phyloP scores from a whole-genome alignment of 192 early-diverging fungal species.

The Coemansia sp. region DNA sequence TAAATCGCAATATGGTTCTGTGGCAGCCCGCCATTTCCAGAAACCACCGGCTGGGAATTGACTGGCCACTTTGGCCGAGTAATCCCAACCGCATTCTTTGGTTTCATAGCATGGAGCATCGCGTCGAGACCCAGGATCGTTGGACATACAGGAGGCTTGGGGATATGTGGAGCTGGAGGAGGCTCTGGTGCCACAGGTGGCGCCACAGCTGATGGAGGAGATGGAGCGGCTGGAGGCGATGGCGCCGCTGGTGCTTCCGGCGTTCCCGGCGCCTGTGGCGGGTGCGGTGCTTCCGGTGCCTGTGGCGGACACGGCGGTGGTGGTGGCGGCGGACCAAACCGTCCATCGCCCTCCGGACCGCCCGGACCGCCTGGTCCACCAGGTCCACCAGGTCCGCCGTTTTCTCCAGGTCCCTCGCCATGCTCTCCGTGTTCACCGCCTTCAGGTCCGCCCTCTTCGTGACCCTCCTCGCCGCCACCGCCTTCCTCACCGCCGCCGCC shows the following conservation, averaged over 20 bases:
- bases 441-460: conserved; percentile 12
- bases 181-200: neutral
- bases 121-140: neutral
- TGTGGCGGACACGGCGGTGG: conserved; percentile 1
- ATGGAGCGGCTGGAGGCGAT: neutral
- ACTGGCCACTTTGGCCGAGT: neutral
- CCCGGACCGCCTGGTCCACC: conserved; percentile 11
- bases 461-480: conserved; percentile 12
- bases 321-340: conserved; percentile 17
- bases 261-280: conserved; percentile 8
- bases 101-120: neutral
- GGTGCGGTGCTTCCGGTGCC: conserved; percentile 1
- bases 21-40: neutral
- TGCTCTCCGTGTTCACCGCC: conserved; percentile 16
- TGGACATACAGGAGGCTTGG: conserved; percentile 4
- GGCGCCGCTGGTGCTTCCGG: neutral
- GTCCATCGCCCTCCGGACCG: conserved; percentile 11
- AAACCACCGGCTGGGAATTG: neutral
- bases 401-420: conserved; percentile 11
- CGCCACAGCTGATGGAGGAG: neutral
- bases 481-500: conserved; percentile 15
- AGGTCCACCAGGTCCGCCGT: conserved; percentile 5
- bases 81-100: neutral
- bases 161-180: conserved; percentile 1
- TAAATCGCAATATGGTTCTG: conserved; percentile 21